Base-by-base conservation (phyloP, 2,329 filamentous ascomycete species). In the Trichophyton verrucosum region DNA sequence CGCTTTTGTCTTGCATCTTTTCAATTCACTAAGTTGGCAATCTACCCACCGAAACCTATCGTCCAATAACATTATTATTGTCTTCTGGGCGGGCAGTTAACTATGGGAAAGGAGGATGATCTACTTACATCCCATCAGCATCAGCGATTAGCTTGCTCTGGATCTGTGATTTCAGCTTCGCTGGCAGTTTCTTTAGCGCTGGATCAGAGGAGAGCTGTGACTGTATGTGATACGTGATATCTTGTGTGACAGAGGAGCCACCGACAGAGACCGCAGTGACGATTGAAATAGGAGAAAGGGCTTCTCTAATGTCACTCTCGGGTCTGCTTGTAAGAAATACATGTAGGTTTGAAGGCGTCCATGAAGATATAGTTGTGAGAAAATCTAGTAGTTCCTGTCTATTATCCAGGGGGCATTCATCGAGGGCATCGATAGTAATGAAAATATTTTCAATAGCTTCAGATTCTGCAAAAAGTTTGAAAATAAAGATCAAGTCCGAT, bases 21-120 rank as follows among this genome's bases (percentile, higher is more conserved):
- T 55, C 20, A 71, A 61, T 17, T 61, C 61, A 33, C 68, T 65
- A 38, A 71, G 62, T 51, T 70, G 67, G 49, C 68, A 70, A 56
- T 61, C 62, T 13, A 65, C 67, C 67, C 66, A 69, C 11, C 67
- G 63, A 62, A 70, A 70, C 67, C 66, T 69, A 51, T 30, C 17
- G 61, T 24, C 61, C 15, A 62, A 33, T 42, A 8, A 49, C 20
- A 7, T 49, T 22, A 17, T 36, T 36, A 36, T 9, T 11, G 33
- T 36, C 33, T 11, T 9, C 33, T 11, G 33, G 33, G 33, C 7
- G 2, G 33, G 33, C 11, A 11, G 33, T 27, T 27, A 7, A 36
- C 7, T 8, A 36, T 8, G 33, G 11, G 33, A 36, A 36, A 7
- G 33, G 33, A 3, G 8, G 8, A 33, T 33, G 9, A 36, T 9